Conservation (phyloP, 2,329 filamentous ascomycete genomes). For the Chaetoscypha palmicola region DNA sequence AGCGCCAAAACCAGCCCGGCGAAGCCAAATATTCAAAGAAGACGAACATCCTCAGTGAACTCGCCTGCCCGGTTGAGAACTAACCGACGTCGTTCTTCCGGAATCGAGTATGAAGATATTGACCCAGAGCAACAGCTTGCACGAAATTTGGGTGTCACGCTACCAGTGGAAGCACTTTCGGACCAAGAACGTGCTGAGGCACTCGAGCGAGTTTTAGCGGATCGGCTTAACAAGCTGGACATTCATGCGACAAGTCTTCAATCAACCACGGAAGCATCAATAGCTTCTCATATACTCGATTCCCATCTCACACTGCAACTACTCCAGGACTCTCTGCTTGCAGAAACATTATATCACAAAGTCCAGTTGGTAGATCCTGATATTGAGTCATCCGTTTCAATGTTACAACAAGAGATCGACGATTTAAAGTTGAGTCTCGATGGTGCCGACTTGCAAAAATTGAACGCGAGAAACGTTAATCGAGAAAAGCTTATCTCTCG, state of each 20-base stretch:
- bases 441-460: constrained; percentile 32
- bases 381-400: constrained; percentile 42
- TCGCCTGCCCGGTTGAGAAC: constrained; percentile 25
- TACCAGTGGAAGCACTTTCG: constrained; percentile 32
- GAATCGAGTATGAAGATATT: constrained; percentile 34
- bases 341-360: constrained; percentile 43
- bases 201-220: constrained; percentile 29
- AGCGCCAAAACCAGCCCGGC: constrained; percentile 12
- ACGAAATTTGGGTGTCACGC: constrained; percentile 38
- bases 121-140: constrained; percentile 38
- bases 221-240: constrained; percentile 37
- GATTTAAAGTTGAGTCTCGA: constrained; percentile 33
- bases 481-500: constrained; percentile 42
- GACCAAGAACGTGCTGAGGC: constrained; percentile 20
- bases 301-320: constrained; percentile 42
- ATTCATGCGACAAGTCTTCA: constrained; percentile 42
- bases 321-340: constrained; percentile 44
- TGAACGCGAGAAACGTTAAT: constrained; percentile 38
- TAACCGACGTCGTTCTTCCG: constrained; percentile 24
- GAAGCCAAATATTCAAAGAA: constrained; percentile 16
- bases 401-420: constrained; percentile 32
- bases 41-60: constrained; percentile 17
- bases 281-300: constrained; percentile 40
- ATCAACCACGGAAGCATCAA: constrained; percentile 41
- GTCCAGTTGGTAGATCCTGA: constrained; percentile 46